Base-by-base conservation (phyloP, 371 early-diverging fungal species). In the Dinochytrium kinnereticum region DNA sequence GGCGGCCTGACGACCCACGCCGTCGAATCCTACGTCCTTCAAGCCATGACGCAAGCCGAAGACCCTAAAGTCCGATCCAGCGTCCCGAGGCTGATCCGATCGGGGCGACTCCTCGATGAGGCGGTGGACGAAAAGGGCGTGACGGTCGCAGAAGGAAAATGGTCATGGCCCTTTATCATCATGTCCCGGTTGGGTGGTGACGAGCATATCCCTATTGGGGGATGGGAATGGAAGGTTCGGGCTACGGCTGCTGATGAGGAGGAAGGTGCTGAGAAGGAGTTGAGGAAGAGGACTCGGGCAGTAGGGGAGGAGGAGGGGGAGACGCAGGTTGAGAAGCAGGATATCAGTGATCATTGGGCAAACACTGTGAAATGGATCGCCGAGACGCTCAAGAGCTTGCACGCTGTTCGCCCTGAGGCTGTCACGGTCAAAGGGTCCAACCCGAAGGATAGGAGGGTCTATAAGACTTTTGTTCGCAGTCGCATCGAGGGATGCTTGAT, bases 101-200 rank as follows among this genome's bases (percentile, higher is more conserved):
- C 61, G 3, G 61, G 61, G 2, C 61, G 61, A 34, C 61, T 61
- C 37, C 61, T 61, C 34, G 61, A 36, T 36, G 61, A 24, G 34
- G 28, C n/a, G 13, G 34, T 61, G 13, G 61, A 61, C 24, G 61
- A 30, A 5, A 7, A 26, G n/a, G 61, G 61, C 5, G 61, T 61
- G 13, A 33, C 3, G 15, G 36, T 61, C 26, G 71, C 28, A 17
- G 67, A 57, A 2, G 59, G 69, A 13, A 21, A 21, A 13, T 77
- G 78, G 78, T 51, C 37, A 7, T 77, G 78, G 78, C 78, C 78
- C 15, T 77, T 53, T 49, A 68, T 65, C 31, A 64, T 77, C 2
- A 74, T 68, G 67, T 21, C 51, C 15, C 31, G 61, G 3, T 10
- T 61, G 13, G 61, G 61, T 37, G 61, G 61, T 10, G 61, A 61